Evolutionary conservation across 495 filamentous ascomycete genomes (phyloP), one percentile per base, ranked within the genome.

Genomic region (Tuber borchii): DNA sequence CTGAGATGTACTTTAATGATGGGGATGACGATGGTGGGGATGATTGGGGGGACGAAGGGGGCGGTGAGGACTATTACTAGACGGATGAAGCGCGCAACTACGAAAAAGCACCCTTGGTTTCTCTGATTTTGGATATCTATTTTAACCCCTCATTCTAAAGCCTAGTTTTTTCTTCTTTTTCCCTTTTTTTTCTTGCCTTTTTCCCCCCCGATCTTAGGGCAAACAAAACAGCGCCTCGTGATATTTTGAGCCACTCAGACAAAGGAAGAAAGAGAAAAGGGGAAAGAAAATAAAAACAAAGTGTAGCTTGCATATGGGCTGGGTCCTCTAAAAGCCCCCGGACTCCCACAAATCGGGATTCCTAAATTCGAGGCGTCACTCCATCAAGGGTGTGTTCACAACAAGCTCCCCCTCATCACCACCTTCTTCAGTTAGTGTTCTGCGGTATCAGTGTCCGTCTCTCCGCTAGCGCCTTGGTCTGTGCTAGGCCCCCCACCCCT

Each of bases 1-100:
- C 81, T 26, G 82, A 83, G 42, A 82, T 79, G 71, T 83, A 83
- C 71, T 83, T 83, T 31, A 75, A 79, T 31, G 76, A 76, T 42
- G 81, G 79, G 14, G 81, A 81, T 26, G 82, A 82, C 72, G 74
- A 69, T 46, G 78, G 76, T 46, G 82, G 81, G 73, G 79, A 79
- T 75, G 76, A 74, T 72, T 82, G 76, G 4, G 82, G 79, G 70
- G 82, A 81, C 42, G 81, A 80, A 68, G 81, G 74, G 8, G 81
- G 76, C 14, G 78, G 74, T 31, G 76, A 82, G 17, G 78, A 79
- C 68, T 79, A 82, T 68, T 82, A 82, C 44, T 79, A 79, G 71
- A 71, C 48, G 37, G 39, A 71, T 7, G 26, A 19, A 34, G 31
- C 56, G 5, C 26, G 31, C 31, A 65, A 65, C 56, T 65, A 65